Evolutionary conservation across 179 eudicot species (phyloP), one percentile per base, ranked within the genome.

Genomic region (Heliamphora pulchella): DNA sequence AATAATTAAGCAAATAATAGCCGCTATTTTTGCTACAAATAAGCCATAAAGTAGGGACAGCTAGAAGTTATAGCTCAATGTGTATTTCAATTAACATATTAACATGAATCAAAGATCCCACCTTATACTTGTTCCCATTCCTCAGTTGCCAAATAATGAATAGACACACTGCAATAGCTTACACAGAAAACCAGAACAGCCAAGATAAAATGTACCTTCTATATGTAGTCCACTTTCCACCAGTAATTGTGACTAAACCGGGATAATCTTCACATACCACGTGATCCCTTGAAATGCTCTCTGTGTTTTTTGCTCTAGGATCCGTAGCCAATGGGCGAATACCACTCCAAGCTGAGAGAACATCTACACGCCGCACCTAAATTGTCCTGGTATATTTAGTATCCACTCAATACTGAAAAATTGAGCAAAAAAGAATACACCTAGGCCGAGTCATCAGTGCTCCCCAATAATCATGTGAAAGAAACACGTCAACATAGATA

Each of bases 161-260:
- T 31, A 75, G 43, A 5, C 44, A 65, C 51, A 20, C 47, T 71
- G 61, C 63, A 61, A 70, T 39, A 63, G 17, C 14, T 63, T 18
- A 59, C n/a, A 43, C 15, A 55, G 46, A 69, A 76, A 5, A 11
- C 77, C 8, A 65, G 68, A 82, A 57, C 2, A 73, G 68, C 67
- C 18, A 68, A 74, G 73, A 58, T 55, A 58, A 74, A 66, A 17
- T 78, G 43, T 88, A 94, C 98, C 98, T 90, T 87, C 98, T 90
- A 82, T 95, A 95, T 8, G 98, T 93, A 9, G 98, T 95, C 98
- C 98, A 95, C 84, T 95, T 95, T 84, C 98, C 98, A 90, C 98
- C 98, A 13, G 98, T 93, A 55, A 95, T 94, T 50, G 98, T 95
- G 59, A 95, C 98, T 82, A 95, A 81, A 85, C 98, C 98, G 58